phyloP scores from a whole-genome alignment of 2,329 filamentous ascomycete species.

The Pestalotiopsis sp. region DNA sequence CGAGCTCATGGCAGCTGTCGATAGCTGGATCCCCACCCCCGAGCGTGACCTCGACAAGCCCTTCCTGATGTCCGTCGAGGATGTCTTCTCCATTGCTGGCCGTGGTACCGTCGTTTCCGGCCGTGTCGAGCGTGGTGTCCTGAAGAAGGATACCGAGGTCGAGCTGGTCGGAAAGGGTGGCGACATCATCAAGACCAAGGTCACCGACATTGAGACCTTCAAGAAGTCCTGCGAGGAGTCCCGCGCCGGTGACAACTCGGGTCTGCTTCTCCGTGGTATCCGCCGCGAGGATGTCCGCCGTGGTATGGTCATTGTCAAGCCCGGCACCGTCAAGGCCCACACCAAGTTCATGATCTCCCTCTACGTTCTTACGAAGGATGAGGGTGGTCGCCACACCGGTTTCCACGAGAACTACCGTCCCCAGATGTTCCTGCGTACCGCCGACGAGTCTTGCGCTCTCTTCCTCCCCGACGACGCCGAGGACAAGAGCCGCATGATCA shows the following conservation, averaged over 20 bases:
- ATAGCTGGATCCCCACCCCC: constrained; percentile 95
- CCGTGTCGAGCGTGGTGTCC: constrained; percentile 90
- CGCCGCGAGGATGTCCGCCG: constrained; percentile 93
- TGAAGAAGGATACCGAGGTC: constrained; percentile 94
- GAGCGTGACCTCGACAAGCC: constrained; percentile 95
- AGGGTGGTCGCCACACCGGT: constrained; percentile 94
- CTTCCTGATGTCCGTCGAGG: constrained; percentile 98
- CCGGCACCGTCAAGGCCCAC: constrained; percentile 83
- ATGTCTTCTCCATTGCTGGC: constrained; percentile 86
- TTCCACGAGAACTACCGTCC: constrained; percentile 97
- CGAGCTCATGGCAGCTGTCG: constrained; percentile 86
- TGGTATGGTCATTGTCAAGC: constrained; percentile 91
- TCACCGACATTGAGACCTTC: constrained; percentile 99
- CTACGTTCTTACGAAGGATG: constrained; percentile 97
- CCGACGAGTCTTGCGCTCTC: constrained; percentile 78
- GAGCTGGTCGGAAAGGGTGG: constrained; percentile 89
- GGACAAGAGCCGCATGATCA: constrained; percentile 75
- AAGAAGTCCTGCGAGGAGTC: constrained; percentile 99
- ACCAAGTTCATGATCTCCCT: constrained; percentile 92
- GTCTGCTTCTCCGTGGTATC: constrained; percentile 92
- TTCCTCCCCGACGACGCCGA: constrained; percentile 84
- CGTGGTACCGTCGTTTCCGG: constrained; percentile 97
- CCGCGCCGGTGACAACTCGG: constrained; percentile 95
- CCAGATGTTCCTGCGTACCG: constrained; percentile 93
- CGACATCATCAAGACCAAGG: constrained; percentile 93